Conservation (phyloP, 257 asterid species). For the Voacanga thouarsii region DNA sequence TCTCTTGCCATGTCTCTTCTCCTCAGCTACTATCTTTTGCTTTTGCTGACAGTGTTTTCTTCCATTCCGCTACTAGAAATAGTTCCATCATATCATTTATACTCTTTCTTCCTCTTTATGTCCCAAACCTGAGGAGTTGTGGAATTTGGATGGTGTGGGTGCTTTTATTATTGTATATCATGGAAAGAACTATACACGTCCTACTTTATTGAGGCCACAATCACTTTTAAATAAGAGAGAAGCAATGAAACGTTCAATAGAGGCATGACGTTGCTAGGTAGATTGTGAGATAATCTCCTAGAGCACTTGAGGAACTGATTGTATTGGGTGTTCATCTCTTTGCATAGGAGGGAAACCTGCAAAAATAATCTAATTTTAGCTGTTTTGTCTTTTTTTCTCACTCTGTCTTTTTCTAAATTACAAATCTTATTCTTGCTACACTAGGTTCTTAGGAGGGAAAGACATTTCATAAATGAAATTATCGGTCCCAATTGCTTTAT, state of each 20-base stretch:
- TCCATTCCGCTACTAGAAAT: too few species aligned
- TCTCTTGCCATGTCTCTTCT: too few species aligned
- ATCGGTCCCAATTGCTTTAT: not conserved
- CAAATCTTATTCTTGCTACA: not conserved
- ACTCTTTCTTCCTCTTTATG: too few species aligned
- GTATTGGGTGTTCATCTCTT: not conserved
- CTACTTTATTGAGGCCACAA: constrained; percentile 85
- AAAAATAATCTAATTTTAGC: not conserved
- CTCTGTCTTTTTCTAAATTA: not conserved
- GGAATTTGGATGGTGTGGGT: too few species aligned
- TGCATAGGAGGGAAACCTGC: not conserved
- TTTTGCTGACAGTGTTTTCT: too few species aligned
- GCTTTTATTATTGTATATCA: constrained; percentile 66
- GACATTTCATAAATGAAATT: not conserved
- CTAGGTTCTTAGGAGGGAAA: not conserved
- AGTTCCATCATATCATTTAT: too few species aligned
- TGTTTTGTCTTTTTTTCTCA: not conserved
- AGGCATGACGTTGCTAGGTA: constrained; percentile 91
- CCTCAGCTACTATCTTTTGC: too few species aligned
- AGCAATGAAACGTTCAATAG: constrained; percentile 88
- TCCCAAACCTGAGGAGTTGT: too few species aligned
- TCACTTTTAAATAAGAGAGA: constrained; percentile 85
- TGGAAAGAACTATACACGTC: constrained; percentile 90
- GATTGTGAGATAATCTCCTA: not conserved
- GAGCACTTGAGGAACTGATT: not conserved